These are phyloP conservation scores for Sambucus nigra DNA, from an alignment of 129 eudicot genomes.

Conservation along the genomic window DNA sequence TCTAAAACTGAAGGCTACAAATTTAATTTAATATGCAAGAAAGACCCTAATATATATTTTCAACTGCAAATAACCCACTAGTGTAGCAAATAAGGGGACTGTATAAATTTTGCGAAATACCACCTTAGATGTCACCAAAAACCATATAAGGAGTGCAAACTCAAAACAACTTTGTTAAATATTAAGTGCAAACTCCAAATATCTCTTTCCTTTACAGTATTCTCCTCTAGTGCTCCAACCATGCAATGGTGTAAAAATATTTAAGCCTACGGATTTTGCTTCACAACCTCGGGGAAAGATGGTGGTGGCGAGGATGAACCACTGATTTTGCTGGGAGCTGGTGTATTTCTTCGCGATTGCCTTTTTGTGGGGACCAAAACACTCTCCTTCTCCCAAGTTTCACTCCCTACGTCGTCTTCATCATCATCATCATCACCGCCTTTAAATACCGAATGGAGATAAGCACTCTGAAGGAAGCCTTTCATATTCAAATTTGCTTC, in stretches of 20 bases:
- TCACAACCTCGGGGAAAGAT: conserved; percentile 29
- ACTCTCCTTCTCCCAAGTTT: conserved; percentile 36
- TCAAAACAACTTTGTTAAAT: too few species aligned
- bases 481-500: conserved; percentile 77
- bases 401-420: conserved; percentile 14
- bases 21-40: too few species aligned
- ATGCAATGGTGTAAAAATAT: background rate
- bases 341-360: conserved; percentile 71
- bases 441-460: conserved; percentile 72
- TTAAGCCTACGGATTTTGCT: conserved; percentile 26
- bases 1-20: too few species aligned
- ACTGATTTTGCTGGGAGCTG: conserved; percentile 69
- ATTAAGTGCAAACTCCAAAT: too few species aligned
- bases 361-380: conserved; percentile 68
- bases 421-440: conserved; percentile 23
- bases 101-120: too few species aligned
- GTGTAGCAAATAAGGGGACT: too few species aligned
- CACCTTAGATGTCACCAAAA: too few species aligned
- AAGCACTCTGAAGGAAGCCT: conserved; percentile 71
- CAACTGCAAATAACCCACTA: too few species aligned
- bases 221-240: too few species aligned
- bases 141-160: too few species aligned
- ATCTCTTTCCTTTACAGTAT: too few species aligned
- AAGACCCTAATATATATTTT: too few species aligned
- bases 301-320: conserved; percentile 66